These are phyloP conservation scores for Scheffersomyces lignosus DNA, from an alignment of 805 yeast species.

Conservation along the genomic window DNA sequence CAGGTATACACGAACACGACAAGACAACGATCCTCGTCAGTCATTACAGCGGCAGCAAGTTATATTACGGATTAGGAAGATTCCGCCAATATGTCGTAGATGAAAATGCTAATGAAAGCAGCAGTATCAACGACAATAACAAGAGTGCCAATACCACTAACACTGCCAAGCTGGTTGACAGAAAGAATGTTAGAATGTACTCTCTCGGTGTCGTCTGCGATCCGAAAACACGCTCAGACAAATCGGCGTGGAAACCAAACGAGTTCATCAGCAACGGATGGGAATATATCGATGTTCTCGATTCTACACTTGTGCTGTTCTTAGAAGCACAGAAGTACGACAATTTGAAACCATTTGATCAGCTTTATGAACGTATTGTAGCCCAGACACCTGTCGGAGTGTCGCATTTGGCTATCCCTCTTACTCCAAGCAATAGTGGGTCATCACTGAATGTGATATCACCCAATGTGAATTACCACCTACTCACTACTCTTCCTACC, in stretches of 20 bases:
- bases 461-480: conserved; percentile 35
- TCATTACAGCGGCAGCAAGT: conserved; percentile 20
- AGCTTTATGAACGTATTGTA: conserved; percentile 14
- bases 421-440: no score
- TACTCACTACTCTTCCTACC: conserved; percentile 41
- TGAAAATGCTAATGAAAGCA: conserved; percentile 3
- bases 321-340: conserved; percentile 16
- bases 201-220: conserved; percentile 63
- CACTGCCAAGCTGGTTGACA: conserved; percentile 2
- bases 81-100: conserved; percentile 24
- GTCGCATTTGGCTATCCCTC: conserved; percentile 5
- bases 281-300: conserved; percentile 41
- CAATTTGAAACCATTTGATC: conserved; percentile 17
- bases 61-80: conserved; percentile 37
- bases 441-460: no score
- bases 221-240: conserved; percentile 21
- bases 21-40: conserved; percentile 31
- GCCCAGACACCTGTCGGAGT: conserved; percentile 1
- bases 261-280: conserved; percentile 40
- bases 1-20: conserved; percentile 39
- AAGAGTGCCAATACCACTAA: neutral
- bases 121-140: conserved; percentile 2
- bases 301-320: conserved; percentile 23
- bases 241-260: conserved; percentile 39
- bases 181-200: conserved; percentile 51